Evolutionary conservation across 371 early-diverging fungal genomes (phyloP), one percentile per base, ranked within the genome.

Genomic region (Batrachochytrium dendrobatidis): DNA sequence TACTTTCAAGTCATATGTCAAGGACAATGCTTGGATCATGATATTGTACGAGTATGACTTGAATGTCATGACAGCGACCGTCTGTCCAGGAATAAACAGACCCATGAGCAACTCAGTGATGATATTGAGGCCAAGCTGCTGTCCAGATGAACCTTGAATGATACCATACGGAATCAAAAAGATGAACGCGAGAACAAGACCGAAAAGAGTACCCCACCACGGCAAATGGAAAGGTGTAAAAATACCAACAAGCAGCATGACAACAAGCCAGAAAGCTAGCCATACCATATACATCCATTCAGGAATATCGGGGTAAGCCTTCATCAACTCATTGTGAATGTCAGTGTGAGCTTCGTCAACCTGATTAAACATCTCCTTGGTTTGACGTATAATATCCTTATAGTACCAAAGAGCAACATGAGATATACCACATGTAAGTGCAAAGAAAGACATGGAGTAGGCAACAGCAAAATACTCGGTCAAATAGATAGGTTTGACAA

Each of bases 401-500:
- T 68, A 68, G 56, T 72, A 69, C 73, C 73, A 72, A 20, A 72
- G 58, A 4, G 53, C 35, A 20, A 72, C 65, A 59, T 71, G 65
- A 50, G 54, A 20, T 35, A 67, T 26, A 7, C 34, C 49, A 35
- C 60, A 45, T 22, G 58, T 30, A 28, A 67, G n/a, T 55, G 55
- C 35, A 24, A 71, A 29, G 62, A 71, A 67, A 18, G 29, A 46
- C 49, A 30, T n/a, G 25, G 26, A n/a, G 52, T 52, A 57, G 25
- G 34, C 18, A 18, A 85, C 67, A 31, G 68, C 83, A 79, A 76
- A 89, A 61, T 79, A 81, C 20, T 75, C 71, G 17, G 86, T 77
- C 70, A 88, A 76, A 65, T 80, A 75, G n/a, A 87, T 64, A 51
- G 80, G 89, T 6, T 7, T 7, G 20, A 20, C 30, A 6, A 8